Evolutionary conservation across 2,329 filamentous ascomycete species (phyloP).

Genomic region (Xylariaceae sp.): DNA sequence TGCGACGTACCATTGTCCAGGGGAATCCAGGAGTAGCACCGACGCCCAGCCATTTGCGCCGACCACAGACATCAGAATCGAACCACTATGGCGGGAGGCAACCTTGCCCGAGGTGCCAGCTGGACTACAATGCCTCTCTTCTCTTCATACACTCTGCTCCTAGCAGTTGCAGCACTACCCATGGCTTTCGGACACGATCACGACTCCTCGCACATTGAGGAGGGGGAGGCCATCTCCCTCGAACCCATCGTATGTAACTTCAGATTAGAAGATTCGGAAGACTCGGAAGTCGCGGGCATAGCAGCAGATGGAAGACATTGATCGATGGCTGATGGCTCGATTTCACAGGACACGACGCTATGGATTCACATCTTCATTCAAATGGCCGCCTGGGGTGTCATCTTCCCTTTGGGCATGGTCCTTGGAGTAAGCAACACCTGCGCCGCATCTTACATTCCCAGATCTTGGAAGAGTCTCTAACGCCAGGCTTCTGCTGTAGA

Average conservation of each 20-base stretch:
- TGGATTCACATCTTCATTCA: conserved; percentile 94
- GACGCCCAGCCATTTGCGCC: neutral
- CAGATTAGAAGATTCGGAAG: too few relatives aligned
- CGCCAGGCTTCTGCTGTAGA: conserved; percentile 42
- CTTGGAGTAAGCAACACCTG: conserved; percentile 62
- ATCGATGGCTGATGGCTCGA: neutral
- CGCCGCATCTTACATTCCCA: conserved; percentile 6
- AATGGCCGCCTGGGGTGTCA: conserved; percentile 80
- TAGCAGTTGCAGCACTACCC: conserved; percentile 20
- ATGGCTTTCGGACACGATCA: conserved; percentile 42
- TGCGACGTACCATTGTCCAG: neutral
- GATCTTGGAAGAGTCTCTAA: too few relatives aligned
- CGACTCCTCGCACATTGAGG: conserved; percentile 54
- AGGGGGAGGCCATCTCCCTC: conserved; percentile 63
- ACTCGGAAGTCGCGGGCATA: too few relatives aligned
- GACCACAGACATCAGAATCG: conserved; percentile 1
- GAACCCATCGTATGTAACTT: conserved; percentile 72
- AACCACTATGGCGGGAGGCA: conserved; percentile 14
- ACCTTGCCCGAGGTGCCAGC: conserved; percentile 4
- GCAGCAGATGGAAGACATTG: too few relatives aligned
- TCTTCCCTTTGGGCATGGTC: conserved; percentile 95
- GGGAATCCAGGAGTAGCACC: neutral
- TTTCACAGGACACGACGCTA: conserved; percentile 68
- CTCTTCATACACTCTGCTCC: conserved; percentile 13
- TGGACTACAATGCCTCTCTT: conserved; percentile 12